These are phyloP conservation scores for Xylariaceae sp. DNA, from an alignment of 2,329 filamentous ascomycete genomes.

Conservation along the genomic window DNA sequence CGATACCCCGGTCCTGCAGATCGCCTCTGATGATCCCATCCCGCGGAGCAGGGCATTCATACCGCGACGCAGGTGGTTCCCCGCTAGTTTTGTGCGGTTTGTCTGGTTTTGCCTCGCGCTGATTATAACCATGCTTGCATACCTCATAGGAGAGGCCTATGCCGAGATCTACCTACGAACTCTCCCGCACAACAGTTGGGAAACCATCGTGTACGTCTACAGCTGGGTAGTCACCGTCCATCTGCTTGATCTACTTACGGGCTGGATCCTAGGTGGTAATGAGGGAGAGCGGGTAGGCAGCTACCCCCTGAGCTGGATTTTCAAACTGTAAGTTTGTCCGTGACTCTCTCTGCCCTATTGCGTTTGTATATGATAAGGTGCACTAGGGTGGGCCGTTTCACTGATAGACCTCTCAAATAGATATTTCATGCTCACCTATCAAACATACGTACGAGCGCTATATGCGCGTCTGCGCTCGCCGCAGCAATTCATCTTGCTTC, in stretches of 20 bases:
- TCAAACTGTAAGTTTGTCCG: conserved; percentile 52
- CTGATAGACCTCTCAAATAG: conserved; percentile 17
- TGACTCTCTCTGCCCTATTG: neutral
- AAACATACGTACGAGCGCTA: conserved; percentile 63
- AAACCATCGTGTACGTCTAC: conserved; percentile 65
- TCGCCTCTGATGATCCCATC: conserved; percentile 22
- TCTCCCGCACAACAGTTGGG: conserved; percentile 58
- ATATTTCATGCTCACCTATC: conserved; percentile 53
- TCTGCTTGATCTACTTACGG: conserved; percentile 57
- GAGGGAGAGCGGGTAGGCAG: conserved; percentile 63
- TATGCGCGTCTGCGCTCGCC: conserved; percentile 63
- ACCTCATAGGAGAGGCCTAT: conserved; percentile 63
- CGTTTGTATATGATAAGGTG: neutral
- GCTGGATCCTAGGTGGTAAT: conserved; percentile 60
- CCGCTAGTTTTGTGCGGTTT: conserved; percentile 62
- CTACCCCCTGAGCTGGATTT: conserved; percentile 65
- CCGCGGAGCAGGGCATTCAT: conserved; percentile 32
- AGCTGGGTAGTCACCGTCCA: conserved; percentile 64
- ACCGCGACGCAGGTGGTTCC: conserved; percentile 51
- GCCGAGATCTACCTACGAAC: conserved; percentile 64
- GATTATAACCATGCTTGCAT: conserved; percentile 57
- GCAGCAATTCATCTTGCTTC: conserved; percentile 58
- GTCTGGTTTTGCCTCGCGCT: conserved; percentile 64
- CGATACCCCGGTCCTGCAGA: conserved; percentile 27
- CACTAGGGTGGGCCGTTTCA: neutral